Base-by-base conservation (phyloP, 306 rosid genomes). In the Sicyos edulis region DNA sequence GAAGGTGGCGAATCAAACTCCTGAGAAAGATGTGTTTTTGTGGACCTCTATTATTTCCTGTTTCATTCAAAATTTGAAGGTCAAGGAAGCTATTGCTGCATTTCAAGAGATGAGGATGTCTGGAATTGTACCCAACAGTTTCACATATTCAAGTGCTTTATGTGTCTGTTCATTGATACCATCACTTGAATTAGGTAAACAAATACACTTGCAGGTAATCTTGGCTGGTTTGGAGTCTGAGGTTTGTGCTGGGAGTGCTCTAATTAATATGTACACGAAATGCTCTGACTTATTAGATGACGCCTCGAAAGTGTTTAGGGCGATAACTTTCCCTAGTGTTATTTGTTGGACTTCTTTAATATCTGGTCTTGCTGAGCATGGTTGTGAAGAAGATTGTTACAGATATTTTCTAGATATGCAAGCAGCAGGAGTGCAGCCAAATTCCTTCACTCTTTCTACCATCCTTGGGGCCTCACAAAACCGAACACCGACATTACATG, bases 281-380 rank as follows among this genome's bases (percentile, higher is more conserved):
- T 85, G 86, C 72, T 89, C 92, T 34, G 16, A 50, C 76, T 51
- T 34, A 24, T 56, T 78, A 2, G 73, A 79, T 42, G 76, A 82
- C 73, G 85, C 83, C 37, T 70, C 76, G 77, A 81, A 71, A 87
- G 88, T 74, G 66, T 85, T 87, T 75, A 76, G 77, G 70, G 78
- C 70, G 61, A 83, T 87, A 64, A 26, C 75, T 77, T 71, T 65
- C 0, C 92, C 80, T 5, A 78, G 82, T 81, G 86, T 89, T 76
- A 78, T 85, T 57, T 80, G 87, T 76, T 89, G 96, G 96, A 87
- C 90, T 73, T 83, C 88, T 75, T 83, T 89, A 80, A 83, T 85
- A 72, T 74, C 87, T 62, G 90, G 96, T 75, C 77, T 87, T 67
- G 81, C 74, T 52, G 80, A 82, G 50, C 88, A 82, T 55, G 88